Conservation (phyloP, 257 asterid species). For the Jaltomata sinuosa region DNA sequence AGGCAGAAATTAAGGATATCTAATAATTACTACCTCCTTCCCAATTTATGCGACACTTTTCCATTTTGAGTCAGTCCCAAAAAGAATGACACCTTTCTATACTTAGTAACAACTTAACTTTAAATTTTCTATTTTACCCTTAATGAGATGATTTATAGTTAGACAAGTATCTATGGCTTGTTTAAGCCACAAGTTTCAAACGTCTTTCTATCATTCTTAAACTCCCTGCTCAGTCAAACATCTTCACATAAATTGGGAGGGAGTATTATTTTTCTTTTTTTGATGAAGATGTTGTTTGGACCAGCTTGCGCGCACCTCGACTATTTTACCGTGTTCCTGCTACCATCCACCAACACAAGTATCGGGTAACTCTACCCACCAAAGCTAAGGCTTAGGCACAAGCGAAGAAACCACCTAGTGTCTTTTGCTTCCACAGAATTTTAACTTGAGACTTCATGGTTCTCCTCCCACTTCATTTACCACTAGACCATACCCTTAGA, state of each 20-base stretch:
- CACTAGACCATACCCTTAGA: not conserved
- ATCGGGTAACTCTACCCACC: not conserved
- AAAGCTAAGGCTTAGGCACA: not conserved
- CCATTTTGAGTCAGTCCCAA: not conserved
- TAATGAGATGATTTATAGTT: not conserved
- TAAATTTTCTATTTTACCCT: not conserved
- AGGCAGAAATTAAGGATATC: not conserved
- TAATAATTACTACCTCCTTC: not conserved
- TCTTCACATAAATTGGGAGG: not conserved
- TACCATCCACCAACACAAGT: not conserved
- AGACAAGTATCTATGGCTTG: not conserved
- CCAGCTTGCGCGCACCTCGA: not conserved
- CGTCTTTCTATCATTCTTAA: not conserved
- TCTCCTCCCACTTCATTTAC: not conserved
- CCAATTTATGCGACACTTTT: not conserved
- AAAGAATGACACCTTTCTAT: not conserved
- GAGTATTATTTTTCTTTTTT: not conserved
- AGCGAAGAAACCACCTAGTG: not conserved
- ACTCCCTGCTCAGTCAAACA: not conserved
- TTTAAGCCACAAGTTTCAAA: not conserved
- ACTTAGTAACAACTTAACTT: not conserved
- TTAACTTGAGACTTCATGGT: not conserved
- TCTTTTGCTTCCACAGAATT: not conserved
- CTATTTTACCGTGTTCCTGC: not conserved
- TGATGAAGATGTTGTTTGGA: not conserved